Evolutionary conservation across 257 asterid genomes (phyloP), one percentile per base, ranked within the genome.

Genomic region (Linderniella brevidens): DNA sequence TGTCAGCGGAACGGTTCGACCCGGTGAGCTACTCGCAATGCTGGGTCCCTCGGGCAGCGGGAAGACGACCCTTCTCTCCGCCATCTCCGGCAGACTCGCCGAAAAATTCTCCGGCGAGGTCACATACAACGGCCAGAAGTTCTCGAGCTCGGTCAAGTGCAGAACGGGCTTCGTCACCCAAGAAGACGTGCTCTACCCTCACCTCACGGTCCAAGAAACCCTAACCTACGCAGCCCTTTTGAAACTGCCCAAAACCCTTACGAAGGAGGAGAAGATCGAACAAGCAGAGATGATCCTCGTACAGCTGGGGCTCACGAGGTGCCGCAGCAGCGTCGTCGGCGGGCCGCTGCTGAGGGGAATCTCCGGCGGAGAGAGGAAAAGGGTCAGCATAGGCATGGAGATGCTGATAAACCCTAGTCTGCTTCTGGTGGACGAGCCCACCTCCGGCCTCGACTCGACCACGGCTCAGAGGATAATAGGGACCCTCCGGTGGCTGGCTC

Each of bases 21-120:
- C 92, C 0, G 78, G 92, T 1, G 92, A 80, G 51, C 55, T 80
- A 55, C 59, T 80, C 48, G 92, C 83, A 20, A 73, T 79, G 86
- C 61, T 79, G 45, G 86, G 92, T 0, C 92, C 92, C 10, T 79
- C 92, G 0, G 92, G 92, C 18, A 66, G 86, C 39, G 92, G 92
- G 35, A 80, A 76, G 58, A 80, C 92, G 0, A 80, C 92, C 5
- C 61, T 80, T 35, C 41, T 80, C 29, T 76, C 92, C 0, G 86
- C 83, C 1, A 15, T 80, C 6, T 86, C 86, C 0, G 92, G 86
- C 20, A 69, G 92, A 0, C 54, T 73, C 8, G 11, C 18, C 53
- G 56, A 67, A 9, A 25, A 25, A 25, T 76, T 73, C 6, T 38
- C 52, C 0, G 92, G 87, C 39, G 36, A 7, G 46, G 58, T 80